These are phyloP conservation scores for Musa beccarii DNA, from an alignment of 176 grass and related monocot species.

Conservation along the genomic window DNA sequence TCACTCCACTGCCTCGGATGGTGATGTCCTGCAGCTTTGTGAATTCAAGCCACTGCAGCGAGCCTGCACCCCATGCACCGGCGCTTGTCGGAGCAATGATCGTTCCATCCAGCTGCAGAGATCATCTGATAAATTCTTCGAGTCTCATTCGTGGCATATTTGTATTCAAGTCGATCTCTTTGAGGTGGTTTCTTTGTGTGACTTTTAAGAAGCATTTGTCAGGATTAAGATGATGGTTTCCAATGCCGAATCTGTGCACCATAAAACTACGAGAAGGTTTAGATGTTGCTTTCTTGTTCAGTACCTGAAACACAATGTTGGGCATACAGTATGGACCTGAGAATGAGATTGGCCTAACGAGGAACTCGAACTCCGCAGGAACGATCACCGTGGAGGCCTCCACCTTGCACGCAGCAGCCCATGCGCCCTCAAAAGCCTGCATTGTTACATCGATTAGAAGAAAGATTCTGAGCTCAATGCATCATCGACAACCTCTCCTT, in stretches of 20 bases:
- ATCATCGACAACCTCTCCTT: too few species aligned
- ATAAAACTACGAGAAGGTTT: too few species aligned
- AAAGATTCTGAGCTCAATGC: too few species aligned
- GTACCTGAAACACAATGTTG: conserved; percentile 42
- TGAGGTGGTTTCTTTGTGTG: background rate
- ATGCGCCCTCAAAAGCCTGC: conserved; percentile 40
- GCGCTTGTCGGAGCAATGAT: conserved; percentile 64
- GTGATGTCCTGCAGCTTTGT: conserved; percentile 75
- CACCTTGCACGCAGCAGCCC: conserved; percentile 36
- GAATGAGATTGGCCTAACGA: conserved; percentile 50
- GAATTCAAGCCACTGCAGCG: conserved; percentile 94
- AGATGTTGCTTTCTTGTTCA: conserved; percentile 11
- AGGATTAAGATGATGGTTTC: background rate
- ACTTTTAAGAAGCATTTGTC: background rate
- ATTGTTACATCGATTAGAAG: background rate
- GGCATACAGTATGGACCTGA: conserved; percentile 23
- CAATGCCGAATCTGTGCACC: too few species aligned
- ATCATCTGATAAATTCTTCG: conserved; percentile 5
- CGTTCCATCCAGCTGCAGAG: conserved; percentile 52
- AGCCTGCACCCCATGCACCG: conserved; percentile 57
- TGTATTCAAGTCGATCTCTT: background rate
- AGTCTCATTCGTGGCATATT: background rate
- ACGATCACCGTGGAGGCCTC: conserved; percentile 34
- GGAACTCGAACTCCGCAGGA: conserved; percentile 27
- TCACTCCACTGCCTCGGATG: conserved; percentile 68